These are phyloP conservation scores for Neopestalotiopsis clavispora DNA, from an alignment of 2,329 filamentous ascomycete genomes.

Conservation along the genomic window DNA sequence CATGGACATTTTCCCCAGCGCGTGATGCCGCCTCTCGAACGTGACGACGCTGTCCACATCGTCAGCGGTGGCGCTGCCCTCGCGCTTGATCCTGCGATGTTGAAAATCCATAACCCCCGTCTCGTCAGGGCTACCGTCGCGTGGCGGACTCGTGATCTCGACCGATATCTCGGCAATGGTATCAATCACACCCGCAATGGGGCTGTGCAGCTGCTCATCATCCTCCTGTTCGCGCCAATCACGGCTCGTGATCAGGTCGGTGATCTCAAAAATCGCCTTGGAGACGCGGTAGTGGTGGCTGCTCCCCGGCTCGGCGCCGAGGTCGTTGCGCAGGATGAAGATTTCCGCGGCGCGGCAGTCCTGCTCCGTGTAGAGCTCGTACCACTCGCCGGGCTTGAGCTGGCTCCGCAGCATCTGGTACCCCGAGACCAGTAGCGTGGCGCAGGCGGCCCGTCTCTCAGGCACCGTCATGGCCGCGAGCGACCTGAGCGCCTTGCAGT, in stretches of 20 bases:
- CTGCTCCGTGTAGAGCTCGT: not conserved
- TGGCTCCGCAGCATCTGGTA: not conserved
- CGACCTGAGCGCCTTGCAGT: not conserved
- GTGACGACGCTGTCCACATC: not conserved
- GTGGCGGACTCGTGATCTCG: not conserved
- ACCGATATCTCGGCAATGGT: not conserved
- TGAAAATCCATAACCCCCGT: not conserved
- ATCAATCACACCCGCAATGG: not conserved
- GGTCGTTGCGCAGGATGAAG: constrained; percentile 1
- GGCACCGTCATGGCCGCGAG: not conserved
- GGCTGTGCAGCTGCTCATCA: not conserved
- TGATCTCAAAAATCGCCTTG: not conserved
- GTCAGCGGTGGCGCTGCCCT: not conserved
- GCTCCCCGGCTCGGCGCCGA: not conserved
- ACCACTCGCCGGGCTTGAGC: not conserved
- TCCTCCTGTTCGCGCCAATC: not conserved
- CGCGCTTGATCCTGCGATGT: not conserved
- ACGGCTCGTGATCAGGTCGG: not conserved
- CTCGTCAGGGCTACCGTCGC: not conserved
- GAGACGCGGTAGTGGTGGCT: not conserved
- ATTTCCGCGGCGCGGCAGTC: not conserved
- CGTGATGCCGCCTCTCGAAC: not conserved
- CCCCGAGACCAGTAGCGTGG: not conserved
- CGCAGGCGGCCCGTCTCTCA: not conserved
- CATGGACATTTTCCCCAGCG: not conserved